Evolutionary conservation across 2,329 filamentous ascomycete genomes (phyloP), one percentile per base, ranked within the genome.

Genomic region (Colletotrichum orbiculare): DNA sequence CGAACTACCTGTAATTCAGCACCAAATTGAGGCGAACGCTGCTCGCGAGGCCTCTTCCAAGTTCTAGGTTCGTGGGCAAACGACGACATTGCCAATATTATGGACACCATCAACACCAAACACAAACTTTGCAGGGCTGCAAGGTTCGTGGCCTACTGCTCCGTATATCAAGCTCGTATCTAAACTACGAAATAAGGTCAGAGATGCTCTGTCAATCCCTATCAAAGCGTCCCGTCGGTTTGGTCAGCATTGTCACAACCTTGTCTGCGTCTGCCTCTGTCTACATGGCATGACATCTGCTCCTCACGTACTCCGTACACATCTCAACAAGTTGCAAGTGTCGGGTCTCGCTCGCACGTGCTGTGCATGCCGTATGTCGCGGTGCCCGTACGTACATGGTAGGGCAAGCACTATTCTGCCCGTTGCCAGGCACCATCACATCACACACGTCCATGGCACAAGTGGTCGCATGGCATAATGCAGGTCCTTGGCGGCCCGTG

Each of bases 141-240:
- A 38, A 49, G 46, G 55, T 50, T 43, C 25, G 47, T 52, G 38
- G 17, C 34, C 25, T 25, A 25, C 25, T 4, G 25, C 25, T 25
- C 53, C 54, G 4, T 42, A 41, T 25, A 39, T 48, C 46, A 65
- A 56, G 60, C 46, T 63, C 47, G 33, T n/a, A 63, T 63, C 54
- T 63, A 59, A 63, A 52, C 52, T 65, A 47, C 25, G 33, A 34
- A 47, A 52, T 65, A 65, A 61, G 47, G 62, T 65, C 35, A 53
- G 50, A 56, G 58, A 64, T 61, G 39, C 48, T 34, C 58, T 55
- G 62, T 60, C 49, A 56, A 65, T 65, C 58, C n/a, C 53, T 37
- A 43, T 34, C 25, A 25, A 25, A 45, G 10, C 17, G 13, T 61
- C 35, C 62, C 50, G 50, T 52, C 57, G 42, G 46, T 33, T 42